Evolutionary conservation across 495 filamentous ascomycete species (phyloP).

Genomic region (Podospora comata): DNA sequence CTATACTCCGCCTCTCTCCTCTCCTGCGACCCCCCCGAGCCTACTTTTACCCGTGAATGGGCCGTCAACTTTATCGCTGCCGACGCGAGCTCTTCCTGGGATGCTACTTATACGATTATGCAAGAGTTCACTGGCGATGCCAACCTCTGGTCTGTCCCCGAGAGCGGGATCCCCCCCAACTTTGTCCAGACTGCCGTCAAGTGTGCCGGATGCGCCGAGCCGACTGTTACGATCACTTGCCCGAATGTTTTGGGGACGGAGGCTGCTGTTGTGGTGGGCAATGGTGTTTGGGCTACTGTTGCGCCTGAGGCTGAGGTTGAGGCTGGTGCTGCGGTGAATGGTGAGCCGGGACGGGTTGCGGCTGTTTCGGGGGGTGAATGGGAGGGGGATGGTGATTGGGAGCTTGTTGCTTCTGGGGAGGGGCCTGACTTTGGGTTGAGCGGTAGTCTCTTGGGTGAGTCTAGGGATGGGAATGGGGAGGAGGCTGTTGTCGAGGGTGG

Average conservation of each 20-base stretch:
- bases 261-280: slow-evolving; percentile 28
- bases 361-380: not conserved
- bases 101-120: slow-evolving; percentile 47
- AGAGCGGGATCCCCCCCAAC: slow-evolving; percentile 30
- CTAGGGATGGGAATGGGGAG: not conserved
- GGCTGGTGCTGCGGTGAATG: not conserved
- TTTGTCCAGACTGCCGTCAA: slow-evolving; percentile 41
- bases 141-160: slow-evolving; percentile 16
- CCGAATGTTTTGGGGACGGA: slow-evolving; percentile 33
- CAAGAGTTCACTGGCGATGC: slow-evolving; percentile 38
- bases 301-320: not conserved
- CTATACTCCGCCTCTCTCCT: slow-evolving; percentile 4
- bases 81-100: slow-evolving; percentile 39
- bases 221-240: slow-evolving; percentile 37
- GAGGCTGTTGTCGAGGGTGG: not conserved
- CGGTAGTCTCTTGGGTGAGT: not conserved
- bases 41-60: not conserved
- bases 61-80: slow-evolving; percentile 36
- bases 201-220: slow-evolving; percentile 31
- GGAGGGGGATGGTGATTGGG: not conserved
- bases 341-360: not conserved
- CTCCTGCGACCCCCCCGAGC: not conserved
- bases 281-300: slow-evolving; percentile 39
- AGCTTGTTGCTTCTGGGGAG: not conserved
- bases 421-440: not conserved